phyloP scores from a whole-genome alignment of 2,329 filamentous ascomycete genomes.

The Diaporthe aspalathi region DNA sequence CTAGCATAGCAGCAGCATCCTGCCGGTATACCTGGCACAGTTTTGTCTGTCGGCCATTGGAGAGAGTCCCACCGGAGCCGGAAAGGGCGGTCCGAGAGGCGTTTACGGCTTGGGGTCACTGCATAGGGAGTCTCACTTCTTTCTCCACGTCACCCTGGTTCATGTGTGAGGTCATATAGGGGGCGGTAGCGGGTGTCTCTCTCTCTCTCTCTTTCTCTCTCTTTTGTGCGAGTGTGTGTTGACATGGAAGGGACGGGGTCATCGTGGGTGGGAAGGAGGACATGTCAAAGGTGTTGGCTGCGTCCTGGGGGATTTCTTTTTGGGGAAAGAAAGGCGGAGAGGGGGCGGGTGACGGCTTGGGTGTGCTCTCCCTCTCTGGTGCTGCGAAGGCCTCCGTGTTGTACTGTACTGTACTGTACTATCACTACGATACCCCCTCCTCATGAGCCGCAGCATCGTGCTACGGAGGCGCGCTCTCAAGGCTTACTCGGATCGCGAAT shows the following conservation, averaged over 20 bases:
- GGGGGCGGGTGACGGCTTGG: not conserved
- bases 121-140: not conserved
- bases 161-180: not conserved
- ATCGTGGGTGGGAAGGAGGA: not conserved
- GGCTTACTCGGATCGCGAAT: not conserved
- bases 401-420: conserved; percentile 10
- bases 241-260: not conserved
- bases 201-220: too few species aligned
- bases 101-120: not conserved
- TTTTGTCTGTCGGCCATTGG: not conserved
- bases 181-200: not conserved
- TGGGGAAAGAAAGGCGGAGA: too few species aligned
- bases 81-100: not conserved
- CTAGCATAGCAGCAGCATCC: not conserved
- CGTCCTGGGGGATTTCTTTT: too few species aligned
- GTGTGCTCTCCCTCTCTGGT: not conserved
- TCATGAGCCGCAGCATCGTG: conserved; percentile 5
- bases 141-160: not conserved
- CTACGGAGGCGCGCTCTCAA: not conserved
- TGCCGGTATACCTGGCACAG: not conserved
- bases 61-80: not conserved
- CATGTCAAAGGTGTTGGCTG: too few species aligned
- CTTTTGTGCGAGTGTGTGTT: too few species aligned
- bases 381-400: not conserved
- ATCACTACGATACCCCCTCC: conserved; percentile 4